Conservation (phyloP, 371 early-diverging fungal species). For the Choanephora cucurbitarum region DNA sequence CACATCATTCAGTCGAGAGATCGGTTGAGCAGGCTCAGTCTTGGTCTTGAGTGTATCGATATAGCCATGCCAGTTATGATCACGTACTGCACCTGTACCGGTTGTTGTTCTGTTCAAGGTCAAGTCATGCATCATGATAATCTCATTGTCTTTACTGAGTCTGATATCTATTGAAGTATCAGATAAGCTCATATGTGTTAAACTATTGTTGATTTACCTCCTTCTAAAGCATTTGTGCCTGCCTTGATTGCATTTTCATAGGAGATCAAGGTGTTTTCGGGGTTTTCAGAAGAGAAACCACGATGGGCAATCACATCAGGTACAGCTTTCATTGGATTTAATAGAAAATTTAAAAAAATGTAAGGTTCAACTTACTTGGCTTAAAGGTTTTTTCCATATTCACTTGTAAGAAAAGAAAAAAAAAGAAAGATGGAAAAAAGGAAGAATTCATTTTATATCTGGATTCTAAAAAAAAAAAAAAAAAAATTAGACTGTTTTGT, state of each 20-base stretch:
- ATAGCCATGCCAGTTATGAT: constrained; percentile 57
- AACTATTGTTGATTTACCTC: constrained; percentile 45
- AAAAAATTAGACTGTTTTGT: no score
- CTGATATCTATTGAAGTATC: no score
- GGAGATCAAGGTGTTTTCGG: constrained; percentile 66
- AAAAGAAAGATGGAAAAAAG: no score
- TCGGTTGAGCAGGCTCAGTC: constrained; percentile 45
- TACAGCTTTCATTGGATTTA: constrained; percentile 18
- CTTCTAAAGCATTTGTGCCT: constrained; percentile 63
- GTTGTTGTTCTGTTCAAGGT: constrained; percentile 60
- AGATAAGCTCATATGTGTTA: no score
- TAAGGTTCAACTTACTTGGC: no score
- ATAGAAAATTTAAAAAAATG: no score
- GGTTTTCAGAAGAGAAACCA: constrained; percentile 61
- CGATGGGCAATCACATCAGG: constrained; percentile 54
- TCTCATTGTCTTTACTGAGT: constrained; percentile 60
- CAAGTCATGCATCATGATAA: constrained; percentile 68
- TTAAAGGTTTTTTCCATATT: no score
- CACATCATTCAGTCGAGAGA: constrained; percentile 61
- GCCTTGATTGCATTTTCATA: constrained; percentile 58
- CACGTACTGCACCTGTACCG: constrained; percentile 53
- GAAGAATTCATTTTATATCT: no score
- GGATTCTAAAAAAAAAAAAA: no score
- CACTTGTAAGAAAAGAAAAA: no score
- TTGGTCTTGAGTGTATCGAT: constrained; percentile 59